Percentiles rank a stretch among this genome's conserved stretches.
These are phyloP conservation scores for Yamagishiella unicocca DNA, from an alignment of 139 green algal species.

Conservation along the genomic window DNA sequence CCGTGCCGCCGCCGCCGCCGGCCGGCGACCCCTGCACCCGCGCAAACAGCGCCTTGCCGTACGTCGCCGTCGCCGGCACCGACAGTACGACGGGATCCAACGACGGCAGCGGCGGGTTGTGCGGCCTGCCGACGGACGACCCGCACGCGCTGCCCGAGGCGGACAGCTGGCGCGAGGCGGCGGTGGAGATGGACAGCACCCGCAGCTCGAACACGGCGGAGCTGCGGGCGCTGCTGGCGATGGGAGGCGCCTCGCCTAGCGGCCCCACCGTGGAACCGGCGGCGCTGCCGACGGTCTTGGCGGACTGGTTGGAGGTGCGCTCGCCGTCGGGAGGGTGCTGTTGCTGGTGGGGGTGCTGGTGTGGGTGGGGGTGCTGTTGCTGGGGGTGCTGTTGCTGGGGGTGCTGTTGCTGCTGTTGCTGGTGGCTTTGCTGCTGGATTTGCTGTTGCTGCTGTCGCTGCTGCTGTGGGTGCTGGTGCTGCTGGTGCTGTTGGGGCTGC, in stretches of 20 bases:
- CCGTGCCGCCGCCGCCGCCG: too few species aligned
- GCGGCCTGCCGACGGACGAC: not conserved
- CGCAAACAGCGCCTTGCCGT: not conserved
- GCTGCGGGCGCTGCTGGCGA: not conserved
- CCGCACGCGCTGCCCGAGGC: not conserved
- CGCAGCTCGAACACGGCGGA: not conserved
- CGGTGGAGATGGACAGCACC: not conserved
- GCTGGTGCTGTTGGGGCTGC: not conserved
- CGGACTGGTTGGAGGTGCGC: not conserved
- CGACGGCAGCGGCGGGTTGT: not conserved
- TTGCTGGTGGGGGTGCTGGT: not conserved
- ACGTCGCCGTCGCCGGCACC: not conserved
- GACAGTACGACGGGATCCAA: not conserved
- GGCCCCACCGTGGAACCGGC: not conserved
- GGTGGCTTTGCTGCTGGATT: not conserved
- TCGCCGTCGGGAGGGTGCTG: not conserved
- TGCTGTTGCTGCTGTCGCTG: not conserved
- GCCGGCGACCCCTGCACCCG: not conserved
- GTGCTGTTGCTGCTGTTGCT: not conserved
- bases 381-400: not conserved
- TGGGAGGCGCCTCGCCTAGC: not conserved
- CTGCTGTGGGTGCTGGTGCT: not conserved
- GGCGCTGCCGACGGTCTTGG: not conserved
- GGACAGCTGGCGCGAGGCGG: not conserved
- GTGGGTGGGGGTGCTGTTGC: not conserved